Conservation (phyloP, 352 stramenopile species). For the Pseudoperonospora humuli region DNA sequence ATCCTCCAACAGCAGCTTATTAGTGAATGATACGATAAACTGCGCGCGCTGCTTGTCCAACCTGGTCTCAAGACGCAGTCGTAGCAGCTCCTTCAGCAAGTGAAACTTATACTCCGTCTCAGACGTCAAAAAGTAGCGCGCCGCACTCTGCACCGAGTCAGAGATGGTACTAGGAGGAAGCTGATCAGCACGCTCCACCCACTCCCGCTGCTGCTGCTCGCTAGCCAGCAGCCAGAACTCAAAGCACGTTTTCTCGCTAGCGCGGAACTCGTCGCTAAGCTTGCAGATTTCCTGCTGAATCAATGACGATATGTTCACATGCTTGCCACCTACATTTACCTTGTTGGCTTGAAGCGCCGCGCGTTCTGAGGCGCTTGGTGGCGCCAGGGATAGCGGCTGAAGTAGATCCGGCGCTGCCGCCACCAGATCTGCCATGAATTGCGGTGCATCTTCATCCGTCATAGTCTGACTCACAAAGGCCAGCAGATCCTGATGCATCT, state of each 20-base stretch:
- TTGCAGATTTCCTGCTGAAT: slow-evolving; percentile 79
- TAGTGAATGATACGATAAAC: slow-evolving; percentile 62
- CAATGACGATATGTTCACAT: slow-evolving; percentile 60
- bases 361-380: slow-evolving; percentile 38
- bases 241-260: slow-evolving; percentile 56
- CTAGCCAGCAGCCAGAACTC: slow-evolving; percentile 77
- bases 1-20: slow-evolving; percentile 45
- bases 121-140: slow-evolving; percentile 65
- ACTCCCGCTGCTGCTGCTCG: slow-evolving; percentile 53
- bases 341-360: slow-evolving; percentile 58
- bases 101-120: slow-evolving; percentile 74
- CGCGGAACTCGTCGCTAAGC: slow-evolving; percentile 69
- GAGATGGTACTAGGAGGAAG: slow-evolving; percentile 34
- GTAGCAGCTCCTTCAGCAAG: slow-evolving; percentile 65
- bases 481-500: slow-evolving; percentile 66
- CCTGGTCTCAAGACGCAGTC: slow-evolving; percentile 48
- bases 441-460: slow-evolving; percentile 55
- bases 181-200: slow-evolving; percentile 66
- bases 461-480: slow-evolving; percentile 56
- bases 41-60: slow-evolving; percentile 49
- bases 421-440: slow-evolving; percentile 50
- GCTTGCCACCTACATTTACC: slow-evolving; percentile 50
- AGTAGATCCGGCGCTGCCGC: slow-evolving; percentile 35
- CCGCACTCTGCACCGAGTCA: slow-evolving; percentile 53
- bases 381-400: slow-evolving; percentile 27